A percentile compares a stretch with the other conserved stretches of the same genome.
These are phyloP conservation scores for Articulospora tetracladia DNA, from an alignment of 495 filamentous ascomycete species.

Conservation along the genomic window DNA sequence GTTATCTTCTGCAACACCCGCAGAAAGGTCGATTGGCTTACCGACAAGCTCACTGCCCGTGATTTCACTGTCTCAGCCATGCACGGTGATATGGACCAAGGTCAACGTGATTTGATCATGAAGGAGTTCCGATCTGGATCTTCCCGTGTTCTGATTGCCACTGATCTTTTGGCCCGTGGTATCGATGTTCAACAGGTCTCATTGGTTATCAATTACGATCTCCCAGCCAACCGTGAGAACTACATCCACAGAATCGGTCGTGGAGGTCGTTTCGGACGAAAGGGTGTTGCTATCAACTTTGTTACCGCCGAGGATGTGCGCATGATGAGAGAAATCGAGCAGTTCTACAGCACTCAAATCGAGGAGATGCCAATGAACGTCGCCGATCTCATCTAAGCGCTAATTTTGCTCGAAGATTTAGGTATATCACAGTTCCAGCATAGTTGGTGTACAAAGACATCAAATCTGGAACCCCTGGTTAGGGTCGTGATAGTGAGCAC, in stretches of 20 bases:
- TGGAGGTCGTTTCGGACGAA: conserved; percentile 97
- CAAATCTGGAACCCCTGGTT: conserved; percentile 17
- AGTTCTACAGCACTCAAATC: conserved; percentile 77
- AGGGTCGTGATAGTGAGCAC: conserved; percentile 28
- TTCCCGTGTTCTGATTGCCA: conserved; percentile 96
- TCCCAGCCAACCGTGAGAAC: conserved; percentile 98
- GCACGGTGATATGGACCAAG: conserved; percentile 99
- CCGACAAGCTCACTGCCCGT: conserved; percentile 94
- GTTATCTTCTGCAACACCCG: conserved; percentile 99
- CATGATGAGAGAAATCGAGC: conserved; percentile 97
- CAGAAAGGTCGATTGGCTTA: conserved; percentile 99
- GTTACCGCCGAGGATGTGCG: conserved; percentile 98
- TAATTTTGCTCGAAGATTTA: conserved; percentile 2
- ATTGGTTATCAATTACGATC: conserved; percentile 99
- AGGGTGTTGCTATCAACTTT: conserved; percentile 99
- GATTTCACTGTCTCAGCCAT: conserved; percentile 99
- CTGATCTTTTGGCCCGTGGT: conserved; percentile 94
- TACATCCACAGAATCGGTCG: conserved; percentile 99
- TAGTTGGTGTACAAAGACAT: conserved; percentile 15
- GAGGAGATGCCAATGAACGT: conserved; percentile 90
- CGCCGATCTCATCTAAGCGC: conserved; percentile 57
- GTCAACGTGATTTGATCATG: conserved; percentile 97
- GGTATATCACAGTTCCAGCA: conserved; percentile 27
- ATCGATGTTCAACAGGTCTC: conserved; percentile 99
- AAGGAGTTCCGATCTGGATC: conserved; percentile 98